A percentile compares a stretch with the other conserved stretches of the same genome.
These are phyloP conservation scores for Pelomyxa schiedti DNA, from an alignment of 78 protist genomes.

Conservation along the genomic window DNA sequence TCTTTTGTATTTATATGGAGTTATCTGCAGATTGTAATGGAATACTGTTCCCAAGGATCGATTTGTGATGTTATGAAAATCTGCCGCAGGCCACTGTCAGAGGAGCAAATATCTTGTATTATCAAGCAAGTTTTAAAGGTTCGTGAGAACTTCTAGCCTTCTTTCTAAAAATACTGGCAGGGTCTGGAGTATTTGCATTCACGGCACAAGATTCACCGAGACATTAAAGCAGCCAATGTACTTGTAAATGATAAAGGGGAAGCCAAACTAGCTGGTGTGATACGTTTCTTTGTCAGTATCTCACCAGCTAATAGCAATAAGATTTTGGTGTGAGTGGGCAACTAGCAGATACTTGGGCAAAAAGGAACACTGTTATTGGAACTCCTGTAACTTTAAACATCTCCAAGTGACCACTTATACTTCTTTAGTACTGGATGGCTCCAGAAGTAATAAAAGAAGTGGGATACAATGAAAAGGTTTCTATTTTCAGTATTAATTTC, in stretches of 20 bases:
- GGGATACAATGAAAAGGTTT: no score
- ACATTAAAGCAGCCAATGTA: constrained; percentile 36
- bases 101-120: constrained; percentile 37
- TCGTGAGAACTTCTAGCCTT: no score
- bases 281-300: no score
- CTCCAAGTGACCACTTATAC: no score
- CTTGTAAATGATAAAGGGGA: not conserved
- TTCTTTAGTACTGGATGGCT: no score
- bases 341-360: not conserved
- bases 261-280: constrained; percentile 11
- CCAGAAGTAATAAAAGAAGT: no score
- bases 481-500: no score
- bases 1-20: no score
- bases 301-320: no score
- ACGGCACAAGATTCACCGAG: constrained; percentile 62
- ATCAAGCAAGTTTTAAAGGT: constrained; percentile 18
- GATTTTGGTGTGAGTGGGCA: constrained; percentile 2
- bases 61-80: constrained; percentile 9
- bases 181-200: constrained; percentile 18
- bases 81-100: constrained; percentile 28
- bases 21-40: constrained; percentile 25
- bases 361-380: constrained; percentile 40
- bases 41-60: constrained; percentile 55
- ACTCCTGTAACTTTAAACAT: no score
- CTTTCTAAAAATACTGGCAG: no score